A percentile compares a stretch with the other conserved stretches of the same genome.
These are phyloP conservation scores for Penicillium manginii DNA, from an alignment of 495 filamentous ascomycete genomes.

Conservation along the genomic window DNA sequence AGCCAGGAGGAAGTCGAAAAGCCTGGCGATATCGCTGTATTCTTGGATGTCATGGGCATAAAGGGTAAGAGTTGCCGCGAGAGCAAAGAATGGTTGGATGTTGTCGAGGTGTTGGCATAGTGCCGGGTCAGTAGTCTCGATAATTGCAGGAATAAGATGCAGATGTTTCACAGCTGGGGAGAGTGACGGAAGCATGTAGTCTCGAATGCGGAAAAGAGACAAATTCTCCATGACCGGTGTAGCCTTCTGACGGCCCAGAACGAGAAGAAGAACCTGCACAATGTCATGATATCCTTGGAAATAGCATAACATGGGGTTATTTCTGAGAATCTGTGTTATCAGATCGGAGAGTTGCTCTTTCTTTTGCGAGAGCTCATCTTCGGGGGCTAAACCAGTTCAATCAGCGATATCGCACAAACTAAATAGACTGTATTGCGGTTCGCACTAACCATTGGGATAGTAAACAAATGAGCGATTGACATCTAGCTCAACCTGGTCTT, in stretches of 20 bases:
- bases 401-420: background rate
- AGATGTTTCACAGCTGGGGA: conserved; percentile 80
- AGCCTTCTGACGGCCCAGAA: conserved; percentile 64
- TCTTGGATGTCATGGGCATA: conserved; percentile 95
- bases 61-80: conserved; percentile 87
- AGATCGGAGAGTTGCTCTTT: conserved; percentile 74
- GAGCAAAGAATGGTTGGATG: conserved; percentile 88
- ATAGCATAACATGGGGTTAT: conserved; percentile 86
- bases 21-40: conserved; percentile 80
- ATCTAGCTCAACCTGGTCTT: conserved; percentile 86
- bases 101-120: conserved; percentile 73
- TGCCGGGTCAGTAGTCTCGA: conserved; percentile 66
- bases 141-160: conserved; percentile 78
- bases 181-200: conserved; percentile 97
- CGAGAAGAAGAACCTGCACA: conserved; percentile 91
- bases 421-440: background rate
- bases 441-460: conserved; percentile 75
- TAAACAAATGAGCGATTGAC: conserved; percentile 97
- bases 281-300: conserved; percentile 99
- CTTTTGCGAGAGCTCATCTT: conserved; percentile 62
- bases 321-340: conserved; percentile 75
- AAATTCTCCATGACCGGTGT: conserved; percentile 70
- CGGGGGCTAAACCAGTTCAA: conserved; percentile 33
- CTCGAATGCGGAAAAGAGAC: conserved; percentile 86
- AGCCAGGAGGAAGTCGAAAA: conserved; percentile 91